Evolutionary conservation across 306 rosid genomes (phyloP), one percentile per base, ranked within the genome.

Genomic region (Rubus parviflorus): DNA sequence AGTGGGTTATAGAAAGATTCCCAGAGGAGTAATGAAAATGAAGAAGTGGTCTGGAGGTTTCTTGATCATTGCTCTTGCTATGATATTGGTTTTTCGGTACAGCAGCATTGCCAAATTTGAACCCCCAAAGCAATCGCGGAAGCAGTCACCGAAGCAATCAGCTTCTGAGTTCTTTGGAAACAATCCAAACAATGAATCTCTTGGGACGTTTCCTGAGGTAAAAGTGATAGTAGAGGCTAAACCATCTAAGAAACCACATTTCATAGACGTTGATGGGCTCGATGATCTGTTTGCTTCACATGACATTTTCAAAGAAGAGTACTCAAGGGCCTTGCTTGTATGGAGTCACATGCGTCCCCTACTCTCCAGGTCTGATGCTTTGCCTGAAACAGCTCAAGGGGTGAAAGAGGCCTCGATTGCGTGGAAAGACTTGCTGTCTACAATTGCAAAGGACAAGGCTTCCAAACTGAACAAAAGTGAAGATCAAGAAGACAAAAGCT

Each of bases 11-110:
- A 43, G 48, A 70, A 73, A 73, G 67, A 14, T 19, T 30, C 20
- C 38, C 66, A 76, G 22, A 54, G 37, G 73, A 66, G 68, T 53
- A 6, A 40, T 54, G 51, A 84, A 81, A 81, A 92, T 94, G 98
- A 94, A 89, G 88, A 94, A 85, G 81, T 92, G 96, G 96, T 92
- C 85, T 67, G 97, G 96, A 58, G 98, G 97, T 23, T 12, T 88
- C 77, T 81, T 92, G 83, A 88, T 92, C 72, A 30, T 88, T 73
- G 92, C 88, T 78, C 82, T 94, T 70, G 89, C 86, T 30, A 52
- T 81, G 78, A 82, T 85, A 82, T 69, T 92, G 83, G 53, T 86
- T 81, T 72, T 90, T 73, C 79, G 92, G 52, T 90, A 92, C 15
- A 17, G 23, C 85, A 81, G 84, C 82, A 75, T 89, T 47, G 75